Base-by-base conservation (phyloP, 1,284 basidiomycete genomes). In the Melampsora americana region DNA sequence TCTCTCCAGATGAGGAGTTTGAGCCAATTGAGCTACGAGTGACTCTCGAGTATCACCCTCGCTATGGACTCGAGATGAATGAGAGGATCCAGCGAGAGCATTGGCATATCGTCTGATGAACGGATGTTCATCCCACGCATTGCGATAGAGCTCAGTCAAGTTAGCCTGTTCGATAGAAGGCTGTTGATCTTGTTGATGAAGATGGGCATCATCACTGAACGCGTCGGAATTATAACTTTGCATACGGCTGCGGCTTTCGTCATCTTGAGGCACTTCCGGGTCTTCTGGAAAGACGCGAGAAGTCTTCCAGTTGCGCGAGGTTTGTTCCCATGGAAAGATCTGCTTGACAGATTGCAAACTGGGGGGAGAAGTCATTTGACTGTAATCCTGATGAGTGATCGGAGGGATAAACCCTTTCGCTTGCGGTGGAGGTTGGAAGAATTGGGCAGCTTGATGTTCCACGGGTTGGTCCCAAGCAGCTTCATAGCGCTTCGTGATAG, bases 261-360 rank as follows among this genome's bases (percentile, higher is more conserved):
- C 32, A 59, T 74, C 50, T 46, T 42, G 44, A 20, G 72, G 30
- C 23, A 16, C 20, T 68, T 48, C 2, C 23, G n/a, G 61, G 46
- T 20, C 65, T 68, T 83, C 84, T n/a, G 92, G 93, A 82, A 94
- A 93, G 16, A 91, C 87, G 69, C 92, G 88, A 20, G 86, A 86
- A 9, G 92, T 89, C 74, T 85, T 80, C 23, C 50, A 26, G 50
- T 53, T 26, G 50, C 50, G 50, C 16, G 50, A 53, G 60, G 86
- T 85, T 74, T 88, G 86, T 82, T 98, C 95, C 95, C 95, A 98
- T 9, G 95, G 94, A 82, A 98, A 97, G n/a, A 96, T 86, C 30
- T 87, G 85, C 79, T 89, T 89, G 35, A 95, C 87, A 79, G 90
- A 91, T 35, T 83, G 84, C 20, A 85, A 86, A 81, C 95, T 90